A percentile compares a stretch with the other conserved stretches of the same genome.
Conservation (phyloP, 805 yeast genomes). For the Candida pini region DNA sequence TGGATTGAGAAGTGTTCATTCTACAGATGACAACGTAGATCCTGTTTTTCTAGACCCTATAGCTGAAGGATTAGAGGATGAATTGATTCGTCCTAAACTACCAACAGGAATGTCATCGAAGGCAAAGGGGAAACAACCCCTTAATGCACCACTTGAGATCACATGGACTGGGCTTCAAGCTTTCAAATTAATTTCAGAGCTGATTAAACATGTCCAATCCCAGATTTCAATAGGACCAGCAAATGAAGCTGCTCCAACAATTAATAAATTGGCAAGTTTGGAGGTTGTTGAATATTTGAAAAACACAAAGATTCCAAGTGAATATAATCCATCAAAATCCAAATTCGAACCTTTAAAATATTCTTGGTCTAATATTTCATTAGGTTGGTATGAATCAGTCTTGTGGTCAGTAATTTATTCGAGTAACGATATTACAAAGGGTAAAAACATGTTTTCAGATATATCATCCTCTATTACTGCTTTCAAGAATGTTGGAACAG, state of each 20-base stretch:
- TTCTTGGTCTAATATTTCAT: constrained; percentile 54
- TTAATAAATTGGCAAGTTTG: constrained; percentile 37
- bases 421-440: constrained; percentile 31
- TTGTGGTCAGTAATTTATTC: constrained; percentile 55
- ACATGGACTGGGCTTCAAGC: constrained; percentile 58
- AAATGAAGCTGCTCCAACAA: constrained; percentile 26
- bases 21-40: constrained; percentile 12
- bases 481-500: constrained; percentile 30
- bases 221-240: constrained; percentile 30
- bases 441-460: constrained; percentile 27
- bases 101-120: constrained; percentile 58
- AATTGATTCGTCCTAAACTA: constrained; percentile 40
- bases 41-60: constrained; percentile 9
- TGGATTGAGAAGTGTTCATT: constrained; percentile 3
- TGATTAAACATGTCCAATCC: constrained; percentile 24
- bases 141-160: constrained; percentile 40
- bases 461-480: constrained; percentile 28
- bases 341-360: constrained; percentile 46
- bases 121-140: constrained; percentile 49
- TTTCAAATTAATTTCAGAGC: constrained; percentile 33
- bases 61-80: constrained; percentile 25
- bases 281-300: constrained; percentile 19
- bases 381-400: constrained; percentile 73
- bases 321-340: constrained; percentile 35
- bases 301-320: constrained; percentile 21